Base-by-base conservation (phyloP, 2,329 filamentous ascomycete genomes). In the Neonectria faginata region DNA sequence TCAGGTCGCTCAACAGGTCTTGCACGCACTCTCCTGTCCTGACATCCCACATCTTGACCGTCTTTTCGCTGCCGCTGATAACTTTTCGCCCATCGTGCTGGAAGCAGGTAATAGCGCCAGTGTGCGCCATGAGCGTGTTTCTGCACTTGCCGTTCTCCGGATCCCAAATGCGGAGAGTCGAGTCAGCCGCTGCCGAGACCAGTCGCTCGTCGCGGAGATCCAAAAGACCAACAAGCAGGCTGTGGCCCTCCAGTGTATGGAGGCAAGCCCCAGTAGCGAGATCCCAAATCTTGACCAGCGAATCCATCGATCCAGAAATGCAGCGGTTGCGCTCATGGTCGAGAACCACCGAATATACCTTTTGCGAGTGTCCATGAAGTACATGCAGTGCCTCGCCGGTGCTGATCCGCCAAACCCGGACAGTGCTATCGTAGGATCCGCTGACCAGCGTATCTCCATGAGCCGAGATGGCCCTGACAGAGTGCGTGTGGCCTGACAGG, bases 251-350 rank as follows among this genome's bases (percentile, higher is more conserved):
- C 0, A 99, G 87, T 1, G 93, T 97, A 79, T 95, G 92, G 11
- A 98, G 83, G 70, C 94, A 92, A 0, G 90, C 83, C 0, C 96
- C 96, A 2, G 92, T 96, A 31, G 93, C 90, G 14, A 99, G 85
- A 65, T 95, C 96, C 96, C 96, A 99, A 12, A 99, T 95, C 80
- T 97, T 98, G 76, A 99, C 96, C 68, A 94, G 86, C 67, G 96
- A 97, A 78, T 99, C 96, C 96, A 99, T 99, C 7, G 94, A 97
- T 12, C 96, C 96, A 67, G 94, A 97, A 68, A 99, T 98, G 80
- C 96, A 99, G 44, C 95, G 91, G 75, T 97, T 97, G 64, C 96
- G 92, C 73, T 91, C 90, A 70, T 94, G 91, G 74, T 99, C 96
- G 22, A 98, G 83, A 9, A 99, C 96, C 9, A 99, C 96, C 65